A percentile compares a stretch with the other conserved stretches of the same genome.
phyloP scores from a whole-genome alignment of 345 rosid genomes.

The Moricandia arvensis region DNA sequence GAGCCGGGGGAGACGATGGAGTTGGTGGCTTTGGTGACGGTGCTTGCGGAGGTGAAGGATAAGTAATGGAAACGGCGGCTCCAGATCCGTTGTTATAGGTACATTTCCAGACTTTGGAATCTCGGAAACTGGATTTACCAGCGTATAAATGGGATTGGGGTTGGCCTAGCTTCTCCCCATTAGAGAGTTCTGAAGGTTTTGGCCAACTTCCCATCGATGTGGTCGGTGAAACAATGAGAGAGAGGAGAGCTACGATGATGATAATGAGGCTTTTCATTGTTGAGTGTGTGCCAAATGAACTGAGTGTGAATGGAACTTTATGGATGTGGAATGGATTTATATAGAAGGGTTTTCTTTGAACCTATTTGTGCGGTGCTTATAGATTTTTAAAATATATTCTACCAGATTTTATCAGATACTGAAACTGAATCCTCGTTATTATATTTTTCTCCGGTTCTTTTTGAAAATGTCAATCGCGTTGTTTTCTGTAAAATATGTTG shows the following conservation, averaged over 20 bases:
- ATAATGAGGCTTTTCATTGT: conserved; percentile 21
- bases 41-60: conserved; percentile 38
- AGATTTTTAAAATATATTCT: background rate
- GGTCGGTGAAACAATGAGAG: conserved; percentile 9
- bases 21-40: background rate
- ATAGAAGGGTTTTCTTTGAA: background rate
- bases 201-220: conserved; percentile 24
- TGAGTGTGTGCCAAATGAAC: background rate
- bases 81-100: conserved; percentile 27
- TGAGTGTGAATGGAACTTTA: background rate
- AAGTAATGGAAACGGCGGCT: conserved; percentile 18
- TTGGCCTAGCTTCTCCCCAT: background rate
- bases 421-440: background rate
- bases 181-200: conserved; percentile 21
- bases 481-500: background rate
- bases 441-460: background rate
- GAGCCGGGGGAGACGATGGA: conserved; percentile 4
- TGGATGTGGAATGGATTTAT: background rate
- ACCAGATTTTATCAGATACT: background rate
- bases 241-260: background rate
- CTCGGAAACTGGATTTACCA: background rate
- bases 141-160: background rate
- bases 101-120: conserved; percentile 28
- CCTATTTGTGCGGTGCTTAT: background rate
- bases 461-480: background rate